These are phyloP conservation scores for Mucor racemosus DNA, from an alignment of 371 early-diverging fungal species.

Conservation along the genomic window DNA sequence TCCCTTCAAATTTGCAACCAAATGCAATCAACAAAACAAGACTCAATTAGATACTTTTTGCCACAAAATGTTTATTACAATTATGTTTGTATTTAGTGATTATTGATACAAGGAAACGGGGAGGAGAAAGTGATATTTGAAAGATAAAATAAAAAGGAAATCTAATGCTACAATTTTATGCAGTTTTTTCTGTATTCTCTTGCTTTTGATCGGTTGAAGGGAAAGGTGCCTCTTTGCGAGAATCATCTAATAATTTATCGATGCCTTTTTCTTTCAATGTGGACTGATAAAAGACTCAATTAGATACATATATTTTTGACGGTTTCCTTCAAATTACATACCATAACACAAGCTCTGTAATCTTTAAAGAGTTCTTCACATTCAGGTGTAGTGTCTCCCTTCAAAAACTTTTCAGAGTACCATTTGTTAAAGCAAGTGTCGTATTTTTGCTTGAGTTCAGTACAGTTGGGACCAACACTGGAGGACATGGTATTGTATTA, in stretches of 20 bases:
- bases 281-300: slow-evolving; percentile 43
- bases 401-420: slow-evolving; percentile 94
- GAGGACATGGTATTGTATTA: slow-evolving; percentile 53
- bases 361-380: slow-evolving; percentile 86
- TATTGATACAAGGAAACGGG: neutral
- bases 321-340: slow-evolving; percentile 29
- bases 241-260: slow-evolving; percentile 76
- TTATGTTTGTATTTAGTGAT: too few species aligned
- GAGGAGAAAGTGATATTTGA: neutral
- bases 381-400: slow-evolving; percentile 79
- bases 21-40: too few species aligned
- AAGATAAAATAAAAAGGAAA: neutral
- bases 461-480: slow-evolving; percentile 85
- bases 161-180: too few species aligned
- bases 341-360: slow-evolving; percentile 87
- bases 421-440: slow-evolving; percentile 94
- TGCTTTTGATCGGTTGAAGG: slow-evolving; percentile 33
- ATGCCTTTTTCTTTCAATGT: slow-evolving; percentile 81
- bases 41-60: too few species aligned
- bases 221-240: slow-evolving; percentile 78
- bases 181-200: slow-evolving; percentile 1
- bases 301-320: neutral
- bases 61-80: too few species aligned
- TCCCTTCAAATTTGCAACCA: neutral
- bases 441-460: slow-evolving; percentile 87